Percentiles rank a stretch among this genome's conserved stretches.
Evolutionary conservation across 2,329 filamentous ascomycete species (phyloP).

Genomic region (Chaetomium strumarium): DNA sequence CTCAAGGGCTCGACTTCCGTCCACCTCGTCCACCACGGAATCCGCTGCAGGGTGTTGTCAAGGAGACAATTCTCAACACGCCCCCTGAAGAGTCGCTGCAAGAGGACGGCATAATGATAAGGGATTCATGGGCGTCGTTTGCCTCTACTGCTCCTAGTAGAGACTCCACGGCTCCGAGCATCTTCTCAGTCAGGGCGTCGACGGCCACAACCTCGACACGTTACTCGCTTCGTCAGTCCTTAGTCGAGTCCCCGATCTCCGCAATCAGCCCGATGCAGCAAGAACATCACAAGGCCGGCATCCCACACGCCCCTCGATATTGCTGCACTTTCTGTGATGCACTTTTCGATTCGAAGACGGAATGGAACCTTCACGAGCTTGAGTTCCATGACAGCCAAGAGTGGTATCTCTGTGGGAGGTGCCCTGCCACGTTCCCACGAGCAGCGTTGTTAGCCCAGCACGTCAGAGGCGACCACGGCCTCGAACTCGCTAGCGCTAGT

Average conservation of each 20-base stretch:
- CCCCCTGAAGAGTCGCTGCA: background rate
- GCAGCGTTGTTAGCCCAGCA: slow-evolving; percentile 7
- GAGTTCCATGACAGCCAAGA: slow-evolving; percentile 15
- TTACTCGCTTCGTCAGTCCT: slow-evolving; percentile 17
- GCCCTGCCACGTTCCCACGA: slow-evolving; percentile 7
- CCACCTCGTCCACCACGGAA: background rate
- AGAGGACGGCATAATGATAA: background rate
- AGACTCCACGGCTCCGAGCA: slow-evolving; percentile 15
- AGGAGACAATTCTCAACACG: background rate
- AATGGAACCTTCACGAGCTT: slow-evolving; percentile 21
- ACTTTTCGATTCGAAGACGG: slow-evolving; percentile 15
- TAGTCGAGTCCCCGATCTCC: slow-evolving; percentile 19
- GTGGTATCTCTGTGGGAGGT: slow-evolving; percentile 8
- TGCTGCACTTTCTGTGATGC: slow-evolving; percentile 22
- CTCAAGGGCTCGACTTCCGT: background rate
- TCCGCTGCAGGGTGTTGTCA: background rate
- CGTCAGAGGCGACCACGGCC: slow-evolving; percentile 5
- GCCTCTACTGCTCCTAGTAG: slow-evolving; percentile 15
- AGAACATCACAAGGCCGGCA: slow-evolving; percentile 12
- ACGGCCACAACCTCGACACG: slow-evolving; percentile 15
- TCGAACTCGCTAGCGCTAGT: background rate
- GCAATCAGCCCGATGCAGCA: slow-evolving; percentile 11
- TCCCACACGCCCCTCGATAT: slow-evolving; percentile 8
- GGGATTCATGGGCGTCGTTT: slow-evolving; percentile 18
- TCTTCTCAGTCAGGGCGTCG: slow-evolving; percentile 18